phyloP scores from a whole-genome alignment of 2,329 filamentous ascomycete species.

The Monilinia fructicola region DNA sequence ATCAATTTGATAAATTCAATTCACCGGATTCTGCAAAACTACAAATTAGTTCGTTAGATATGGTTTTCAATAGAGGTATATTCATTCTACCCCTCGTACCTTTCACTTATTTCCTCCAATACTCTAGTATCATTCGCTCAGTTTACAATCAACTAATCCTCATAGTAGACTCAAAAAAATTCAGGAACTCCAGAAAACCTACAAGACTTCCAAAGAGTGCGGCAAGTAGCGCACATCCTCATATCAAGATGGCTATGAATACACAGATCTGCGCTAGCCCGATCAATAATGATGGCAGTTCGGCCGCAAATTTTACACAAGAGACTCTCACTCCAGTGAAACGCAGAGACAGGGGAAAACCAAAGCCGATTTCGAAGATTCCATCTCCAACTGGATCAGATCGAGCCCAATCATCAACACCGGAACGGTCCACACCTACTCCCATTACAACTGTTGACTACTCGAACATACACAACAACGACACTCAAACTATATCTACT shows the following conservation, averaged over 20 bases:
- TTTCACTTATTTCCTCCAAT: too few relatives aligned
- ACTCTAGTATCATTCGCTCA: too few relatives aligned
- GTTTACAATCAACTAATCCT: neutral
- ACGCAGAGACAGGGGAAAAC: neutral
- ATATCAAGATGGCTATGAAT: neutral
- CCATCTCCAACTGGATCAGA: neutral
- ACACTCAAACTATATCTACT: too few relatives aligned
- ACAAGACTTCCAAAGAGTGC: neutral
- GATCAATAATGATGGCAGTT: too few relatives aligned
- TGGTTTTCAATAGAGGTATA: neutral
- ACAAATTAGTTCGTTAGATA: neutral
- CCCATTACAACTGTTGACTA: neutral
- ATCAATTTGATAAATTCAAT: neutral
- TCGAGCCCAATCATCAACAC: neutral
- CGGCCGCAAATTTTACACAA: neutral
- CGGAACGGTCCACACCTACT: neutral
- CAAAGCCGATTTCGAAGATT: neutral
- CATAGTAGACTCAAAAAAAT: neutral
- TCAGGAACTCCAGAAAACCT: neutral
- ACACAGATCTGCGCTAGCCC: neutral
- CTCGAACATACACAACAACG: rapidly evolving
- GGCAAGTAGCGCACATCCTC: neutral
- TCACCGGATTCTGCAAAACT: neutral
- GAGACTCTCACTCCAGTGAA: neutral
- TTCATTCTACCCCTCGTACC: neutral